These are phyloP conservation scores for Yarrowia deformans DNA, from an alignment of 805 yeast species.

Conservation along the genomic window DNA sequence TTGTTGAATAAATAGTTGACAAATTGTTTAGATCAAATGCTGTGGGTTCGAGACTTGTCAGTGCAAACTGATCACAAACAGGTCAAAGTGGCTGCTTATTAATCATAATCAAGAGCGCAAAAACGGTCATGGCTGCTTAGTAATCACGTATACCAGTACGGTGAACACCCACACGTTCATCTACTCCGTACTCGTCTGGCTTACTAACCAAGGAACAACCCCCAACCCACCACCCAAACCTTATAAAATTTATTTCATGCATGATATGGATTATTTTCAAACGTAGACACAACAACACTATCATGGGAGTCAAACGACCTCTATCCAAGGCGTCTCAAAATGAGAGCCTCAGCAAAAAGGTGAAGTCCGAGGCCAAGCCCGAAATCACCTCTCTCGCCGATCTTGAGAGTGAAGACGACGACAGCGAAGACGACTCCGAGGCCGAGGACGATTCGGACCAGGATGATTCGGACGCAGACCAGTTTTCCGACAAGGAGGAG, in stretches of 20 bases:
- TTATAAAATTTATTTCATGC: conserved; percentile 30
- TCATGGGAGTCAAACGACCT: conserved; percentile 36
- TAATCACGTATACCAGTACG: no score
- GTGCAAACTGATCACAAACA: no score
- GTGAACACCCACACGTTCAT: not conserved
- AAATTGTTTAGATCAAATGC: no score
- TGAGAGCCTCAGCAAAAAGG: conserved; percentile 9
- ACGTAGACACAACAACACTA: conserved; percentile 4
- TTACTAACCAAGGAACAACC: no score
- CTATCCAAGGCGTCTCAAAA: conserved; percentile 5
- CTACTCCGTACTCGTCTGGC: not conserved
- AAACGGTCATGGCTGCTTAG: no score
- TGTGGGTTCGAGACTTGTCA: no score
- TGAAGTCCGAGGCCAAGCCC: conserved; percentile 13
- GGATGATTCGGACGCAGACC: not conserved
- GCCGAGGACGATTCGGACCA: conserved; percentile 19
- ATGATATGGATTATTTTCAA: conserved; percentile 7
- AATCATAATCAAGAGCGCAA: no score
- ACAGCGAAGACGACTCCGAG: conserved; percentile 27
- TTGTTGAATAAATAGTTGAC: no score
- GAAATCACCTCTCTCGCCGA: conserved; percentile 40
- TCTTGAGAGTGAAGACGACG: conserved; percentile 35
- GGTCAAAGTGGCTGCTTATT: no score
- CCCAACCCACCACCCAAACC: conserved; percentile 2
- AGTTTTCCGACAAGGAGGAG: conserved; percentile 23